Evolutionary conservation across 2,329 filamentous ascomycete species (phyloP).

Genomic region (Colletotrichum cuscutae): DNA sequence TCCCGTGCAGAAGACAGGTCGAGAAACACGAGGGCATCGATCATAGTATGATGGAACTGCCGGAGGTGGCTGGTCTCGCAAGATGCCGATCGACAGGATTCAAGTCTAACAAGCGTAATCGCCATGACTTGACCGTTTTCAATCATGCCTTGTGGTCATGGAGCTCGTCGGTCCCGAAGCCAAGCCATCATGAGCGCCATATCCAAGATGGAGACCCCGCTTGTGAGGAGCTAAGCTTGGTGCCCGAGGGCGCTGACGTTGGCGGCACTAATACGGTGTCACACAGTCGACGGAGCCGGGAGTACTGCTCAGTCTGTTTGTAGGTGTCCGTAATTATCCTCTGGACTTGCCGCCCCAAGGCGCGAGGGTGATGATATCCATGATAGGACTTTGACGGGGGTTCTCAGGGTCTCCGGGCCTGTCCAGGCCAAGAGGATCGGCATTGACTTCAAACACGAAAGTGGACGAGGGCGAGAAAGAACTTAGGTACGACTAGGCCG

Average conservation of each 20-base stretch:
- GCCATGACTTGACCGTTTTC: conserved; percentile 23
- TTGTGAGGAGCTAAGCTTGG: neutral
- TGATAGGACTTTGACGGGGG: neutral
- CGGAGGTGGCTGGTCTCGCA: conserved; percentile 19
- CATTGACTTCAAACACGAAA: conserved; percentile 7
- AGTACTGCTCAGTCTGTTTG: too few relatives aligned
- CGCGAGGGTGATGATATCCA: neutral
- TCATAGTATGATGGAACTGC: neutral
- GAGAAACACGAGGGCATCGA: neutral
- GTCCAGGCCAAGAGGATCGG: conserved; percentile 23
- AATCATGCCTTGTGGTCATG: neutral
- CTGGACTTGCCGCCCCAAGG: neutral
- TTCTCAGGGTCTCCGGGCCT: neutral
- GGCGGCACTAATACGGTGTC: neutral
- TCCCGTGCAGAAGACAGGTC: neutral
- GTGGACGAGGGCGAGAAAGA: neutral
- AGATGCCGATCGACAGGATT: conserved; percentile 23
- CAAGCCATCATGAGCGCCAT: neutral
- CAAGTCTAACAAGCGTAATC: neutral
- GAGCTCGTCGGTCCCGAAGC: neutral
- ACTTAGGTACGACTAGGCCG: neutral
- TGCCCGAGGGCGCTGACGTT: neutral
- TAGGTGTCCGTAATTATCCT: too few relatives aligned
- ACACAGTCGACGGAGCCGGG: too few relatives aligned
- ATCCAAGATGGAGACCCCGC: neutral